Evolutionary conservation across 495 filamentous ascomycete species (phyloP).

Genomic region (Jackrogersella minutella): DNA sequence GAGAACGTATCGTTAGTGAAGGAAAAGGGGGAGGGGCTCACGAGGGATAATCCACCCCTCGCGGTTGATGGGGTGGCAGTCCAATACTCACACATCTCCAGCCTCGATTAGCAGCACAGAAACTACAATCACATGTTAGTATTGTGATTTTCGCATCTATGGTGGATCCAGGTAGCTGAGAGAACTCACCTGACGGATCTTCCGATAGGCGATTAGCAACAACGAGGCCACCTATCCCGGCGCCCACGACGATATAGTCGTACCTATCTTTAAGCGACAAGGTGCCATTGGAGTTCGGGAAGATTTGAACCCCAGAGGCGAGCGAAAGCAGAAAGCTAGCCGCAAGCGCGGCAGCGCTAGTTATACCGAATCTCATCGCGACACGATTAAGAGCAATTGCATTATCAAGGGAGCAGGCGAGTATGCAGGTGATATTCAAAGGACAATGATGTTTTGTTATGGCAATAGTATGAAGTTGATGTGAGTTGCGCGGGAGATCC

Average conservation of each 20-base stretch:
- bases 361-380: constrained; percentile 6
- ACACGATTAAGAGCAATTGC: background rate
- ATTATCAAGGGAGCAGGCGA: background rate
- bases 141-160: background rate
- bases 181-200: constrained; percentile 43
- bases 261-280: constrained; percentile 45
- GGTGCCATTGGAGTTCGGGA: constrained; percentile 9
- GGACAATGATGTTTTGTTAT: background rate
- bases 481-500: background rate
- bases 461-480: background rate
- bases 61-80: background rate
- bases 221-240: constrained; percentile 61
- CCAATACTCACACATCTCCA: constrained; percentile 47
- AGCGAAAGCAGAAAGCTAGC: constrained; percentile 18
- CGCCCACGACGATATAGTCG: constrained; percentile 63
- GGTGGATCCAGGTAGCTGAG: background rate
- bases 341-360: constrained; percentile 3
- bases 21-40: background rate
- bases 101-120: constrained; percentile 55
- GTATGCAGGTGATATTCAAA: background rate
- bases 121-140: constrained; percentile 34
- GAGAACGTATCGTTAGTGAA: constrained; percentile 3
- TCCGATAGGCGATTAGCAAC: constrained; percentile 63
- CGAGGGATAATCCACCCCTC: background rate
- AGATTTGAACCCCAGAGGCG: constrained; percentile 16